Conservation (phyloP, 73 alveolate species). For the Uronychia setigera region DNA sequence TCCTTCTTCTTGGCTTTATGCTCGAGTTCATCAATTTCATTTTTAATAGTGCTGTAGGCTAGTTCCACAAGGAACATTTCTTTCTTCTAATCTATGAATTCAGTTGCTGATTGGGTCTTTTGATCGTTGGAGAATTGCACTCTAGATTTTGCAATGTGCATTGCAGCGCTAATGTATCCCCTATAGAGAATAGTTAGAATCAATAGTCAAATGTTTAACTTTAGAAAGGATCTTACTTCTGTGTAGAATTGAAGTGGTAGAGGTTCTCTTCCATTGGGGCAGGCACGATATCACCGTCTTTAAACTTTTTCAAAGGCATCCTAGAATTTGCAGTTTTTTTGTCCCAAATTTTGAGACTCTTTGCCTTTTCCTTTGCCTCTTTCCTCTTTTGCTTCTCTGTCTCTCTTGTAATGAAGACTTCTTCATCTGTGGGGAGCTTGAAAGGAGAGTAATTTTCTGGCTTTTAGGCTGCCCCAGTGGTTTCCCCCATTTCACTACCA, state of each 20-base stretch:
- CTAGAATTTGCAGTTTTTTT: constrained; percentile 73
- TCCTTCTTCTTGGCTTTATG: constrained; percentile 65
- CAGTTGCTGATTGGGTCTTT: constrained; percentile 67
- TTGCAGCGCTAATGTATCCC: constrained; percentile 55
- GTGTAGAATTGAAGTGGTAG: constrained; percentile 42
- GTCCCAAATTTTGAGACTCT: constrained; percentile 83
- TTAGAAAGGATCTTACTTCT: constrained; percentile 2
- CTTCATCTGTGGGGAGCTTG: constrained; percentile 71
- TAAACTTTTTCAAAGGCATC: constrained; percentile 56
- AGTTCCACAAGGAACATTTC: constrained; percentile 86
- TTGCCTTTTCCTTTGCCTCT: constrained; percentile 80
- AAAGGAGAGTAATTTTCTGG: constrained; percentile 56
- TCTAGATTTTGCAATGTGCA: constrained; percentile 58
- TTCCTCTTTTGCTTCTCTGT: constrained; percentile 67
- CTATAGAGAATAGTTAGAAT: not conserved
- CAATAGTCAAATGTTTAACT: not conserved
- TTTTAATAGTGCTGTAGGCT: constrained; percentile 71
- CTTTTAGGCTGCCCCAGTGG: not conserved
- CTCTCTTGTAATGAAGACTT: constrained; percentile 79
- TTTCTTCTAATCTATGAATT: constrained; percentile 78
- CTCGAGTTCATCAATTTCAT: constrained; percentile 75
- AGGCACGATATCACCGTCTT: constrained; percentile 62
- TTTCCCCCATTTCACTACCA: too few species aligned
- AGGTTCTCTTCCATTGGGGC: constrained; percentile 50
- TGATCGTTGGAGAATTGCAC: constrained; percentile 69